Percentiles rank a stretch among this genome's conserved stretches.
Conservation (phyloP, 1,284 basidiomycete species). For the Austropuccinia psidii region DNA sequence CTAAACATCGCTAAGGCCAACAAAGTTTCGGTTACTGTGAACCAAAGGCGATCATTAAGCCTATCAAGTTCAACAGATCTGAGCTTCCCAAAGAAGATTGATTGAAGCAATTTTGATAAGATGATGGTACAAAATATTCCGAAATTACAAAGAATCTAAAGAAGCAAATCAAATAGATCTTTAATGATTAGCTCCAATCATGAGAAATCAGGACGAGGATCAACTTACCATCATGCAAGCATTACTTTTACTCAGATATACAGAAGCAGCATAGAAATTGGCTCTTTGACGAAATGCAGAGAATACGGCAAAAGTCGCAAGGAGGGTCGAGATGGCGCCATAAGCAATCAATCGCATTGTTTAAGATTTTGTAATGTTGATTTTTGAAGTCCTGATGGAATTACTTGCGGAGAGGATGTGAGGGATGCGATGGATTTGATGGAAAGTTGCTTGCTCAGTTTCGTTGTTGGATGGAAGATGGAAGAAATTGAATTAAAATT, state of each 20-base stretch:
- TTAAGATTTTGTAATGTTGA: neutral
- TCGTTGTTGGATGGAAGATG: no score
- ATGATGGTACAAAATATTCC: conserved; percentile 68
- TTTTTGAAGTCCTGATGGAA: neutral
- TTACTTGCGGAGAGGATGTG: no score
- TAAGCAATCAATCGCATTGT: conserved; percentile 30
- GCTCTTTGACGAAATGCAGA: conserved; percentile 74
- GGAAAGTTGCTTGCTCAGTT: no score
- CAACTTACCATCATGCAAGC: conserved; percentile 70
- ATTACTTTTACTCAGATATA: conserved; percentile 84
- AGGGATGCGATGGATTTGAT: no score
- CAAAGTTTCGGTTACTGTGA: conserved; percentile 91
- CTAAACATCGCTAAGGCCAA: conserved; percentile 94
- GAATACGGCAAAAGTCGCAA: conserved; percentile 50
- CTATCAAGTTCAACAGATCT: conserved; percentile 89
- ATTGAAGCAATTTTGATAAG: conserved; percentile 68
- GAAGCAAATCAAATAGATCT: neutral
- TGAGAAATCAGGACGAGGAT: neutral
- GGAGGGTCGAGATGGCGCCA: conserved; percentile 27
- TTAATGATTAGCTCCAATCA: no score
- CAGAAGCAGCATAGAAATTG: conserved; percentile 89
- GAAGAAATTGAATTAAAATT: no score
- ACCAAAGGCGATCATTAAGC: conserved; percentile 90
- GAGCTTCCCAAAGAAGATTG: conserved; percentile 83
- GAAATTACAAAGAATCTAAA: conserved; percentile 89